Percentiles rank a stretch among this genome's conserved stretches.
Evolutionary conservation across 495 filamentous ascomycete genomes (phyloP).

Genomic region (Immersiella caudata): DNA sequence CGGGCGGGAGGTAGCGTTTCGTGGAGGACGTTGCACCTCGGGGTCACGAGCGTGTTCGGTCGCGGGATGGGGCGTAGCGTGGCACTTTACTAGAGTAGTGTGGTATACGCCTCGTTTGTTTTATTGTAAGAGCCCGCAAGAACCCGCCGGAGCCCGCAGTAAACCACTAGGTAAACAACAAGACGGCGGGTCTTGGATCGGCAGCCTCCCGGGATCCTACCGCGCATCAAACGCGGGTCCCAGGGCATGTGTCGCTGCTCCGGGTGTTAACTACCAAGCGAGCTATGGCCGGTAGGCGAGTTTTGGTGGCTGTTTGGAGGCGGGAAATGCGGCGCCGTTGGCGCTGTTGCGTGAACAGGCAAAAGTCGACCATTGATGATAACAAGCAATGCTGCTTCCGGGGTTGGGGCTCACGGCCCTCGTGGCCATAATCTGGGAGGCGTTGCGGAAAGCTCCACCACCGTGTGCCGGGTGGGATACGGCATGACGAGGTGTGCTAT

Average conservation of each 20-base stretch:
- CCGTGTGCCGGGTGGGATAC: not conserved
- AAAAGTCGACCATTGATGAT: not conserved
- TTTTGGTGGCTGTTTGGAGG: not conserved
- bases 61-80: not conserved
- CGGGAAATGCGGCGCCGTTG: not conserved
- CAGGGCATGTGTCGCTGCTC: not conserved
- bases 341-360: not conserved
- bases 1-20: not conserved
- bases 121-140: too few relatives aligned
- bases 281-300: not conserved
- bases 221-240: not conserved
- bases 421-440: conserved; percentile 7
- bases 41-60: not conserved
- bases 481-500: not conserved
- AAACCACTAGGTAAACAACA: not conserved
- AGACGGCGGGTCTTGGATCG: not conserved
- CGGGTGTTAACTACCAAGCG: not conserved
- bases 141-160: too few relatives aligned
- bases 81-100: not conserved
- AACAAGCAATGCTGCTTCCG: conserved; percentile 6
- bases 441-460: not conserved
- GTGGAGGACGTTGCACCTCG: not conserved
- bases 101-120: not conserved
- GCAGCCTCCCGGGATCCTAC: not conserved
- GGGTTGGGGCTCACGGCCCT: not conserved